Base-by-base conservation (phyloP, 176 grass and related monocot species). In the Cenchrus americanus region DNA sequence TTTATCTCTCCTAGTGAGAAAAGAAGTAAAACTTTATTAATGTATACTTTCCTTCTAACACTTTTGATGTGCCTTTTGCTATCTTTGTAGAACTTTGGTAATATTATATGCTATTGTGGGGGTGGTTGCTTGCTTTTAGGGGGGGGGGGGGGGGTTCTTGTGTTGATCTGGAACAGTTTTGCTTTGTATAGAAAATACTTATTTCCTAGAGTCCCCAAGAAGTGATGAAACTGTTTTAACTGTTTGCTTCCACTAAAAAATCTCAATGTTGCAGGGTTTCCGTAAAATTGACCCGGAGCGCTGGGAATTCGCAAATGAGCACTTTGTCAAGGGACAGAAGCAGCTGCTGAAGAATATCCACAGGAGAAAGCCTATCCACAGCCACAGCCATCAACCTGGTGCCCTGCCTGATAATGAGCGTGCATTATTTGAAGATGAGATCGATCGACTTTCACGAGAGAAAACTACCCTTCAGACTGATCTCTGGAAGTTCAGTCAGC, bases 271-370 rank as follows among this genome's bases (percentile, higher is more conserved):
- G 78, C 81, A 98, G 95, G 96, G 96, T 63, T 99, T 99, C 62
- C 91, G 88, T 37, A 99, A 99, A 80, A 92, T 91, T 73, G 96
- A 99, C 57, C 89, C 96, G 14, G 93, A 99, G 86, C 88, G 83
- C 79, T 99, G 96, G 96, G 96, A 99, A 82, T 99, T 99, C 50
- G 85, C 89, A 48, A 99, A 99, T 43, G 93, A 96, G 15, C 72
- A 90, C 21, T 99, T 99, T 27, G 44, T 94, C 67, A 99, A 92
- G 87, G 96, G 96, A 64, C 89, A 94, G 74, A 96, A 91, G 50
- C 93, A 99, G 37, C 84, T 90, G 72, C 88, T 99, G 71, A 99
- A 96, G 83, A 99, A 88, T 73, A 96, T 96, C 87, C 79, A 93
- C 81, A 73, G 96, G 30, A 83, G 96, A 26, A 99, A 99, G 81